phyloP scores from a whole-genome alignment of 129 eudicot genomes.

The Sambucus nigra region DNA sequence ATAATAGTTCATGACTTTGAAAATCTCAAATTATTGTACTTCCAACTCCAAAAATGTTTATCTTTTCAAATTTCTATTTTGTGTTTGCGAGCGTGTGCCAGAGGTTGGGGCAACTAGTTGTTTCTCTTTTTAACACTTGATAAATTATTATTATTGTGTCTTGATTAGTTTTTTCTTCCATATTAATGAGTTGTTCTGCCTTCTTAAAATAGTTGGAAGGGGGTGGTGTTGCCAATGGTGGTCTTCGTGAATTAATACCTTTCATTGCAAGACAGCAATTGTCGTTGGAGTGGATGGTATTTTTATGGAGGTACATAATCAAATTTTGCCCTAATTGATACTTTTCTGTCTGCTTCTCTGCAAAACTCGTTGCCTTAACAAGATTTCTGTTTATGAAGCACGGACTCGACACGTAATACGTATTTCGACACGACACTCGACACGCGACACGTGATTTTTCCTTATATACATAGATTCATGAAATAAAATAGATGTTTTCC shows the following conservation, averaged over 20 bases:
- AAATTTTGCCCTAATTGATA: background rate
- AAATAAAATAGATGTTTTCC: too few species aligned
- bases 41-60: background rate
- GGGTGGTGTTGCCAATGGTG: conserved; percentile 99
- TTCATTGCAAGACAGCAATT: conserved; percentile 94
- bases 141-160: background rate
- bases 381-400: too few species aligned
- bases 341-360: background rate
- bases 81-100: too few species aligned
- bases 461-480: too few species aligned
- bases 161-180: background rate
- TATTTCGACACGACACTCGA: too few species aligned
- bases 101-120: too few species aligned
- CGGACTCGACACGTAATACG: too few species aligned
- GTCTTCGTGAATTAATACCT: conserved; percentile 87
- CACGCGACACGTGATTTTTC: too few species aligned
- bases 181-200: background rate
- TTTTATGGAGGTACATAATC: conserved; percentile 77
- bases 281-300: conserved; percentile 98
- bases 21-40: background rate
- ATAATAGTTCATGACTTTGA: too few species aligned
- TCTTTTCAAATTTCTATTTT: background rate
- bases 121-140: background rate
- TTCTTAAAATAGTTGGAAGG: conserved; percentile 67
- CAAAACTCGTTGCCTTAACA: background rate